A percentile compares a stretch with the other conserved stretches of the same genome.
phyloP scores from a whole-genome alignment of 805 yeast species.

The Priceomyces melissophilus region DNA sequence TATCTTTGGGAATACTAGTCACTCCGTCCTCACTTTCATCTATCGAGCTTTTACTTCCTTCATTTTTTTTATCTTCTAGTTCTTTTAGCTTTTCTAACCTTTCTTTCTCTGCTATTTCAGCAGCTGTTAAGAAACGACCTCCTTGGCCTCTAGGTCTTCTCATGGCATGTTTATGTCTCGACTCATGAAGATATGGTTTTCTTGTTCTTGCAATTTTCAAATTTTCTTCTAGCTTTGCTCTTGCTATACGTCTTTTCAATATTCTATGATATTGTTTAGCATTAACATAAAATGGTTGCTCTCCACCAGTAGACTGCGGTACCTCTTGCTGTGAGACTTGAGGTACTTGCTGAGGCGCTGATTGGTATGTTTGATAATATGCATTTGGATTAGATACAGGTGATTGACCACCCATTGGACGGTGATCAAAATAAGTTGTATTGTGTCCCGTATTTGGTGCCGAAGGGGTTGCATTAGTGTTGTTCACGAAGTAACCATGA shows the following conservation, averaged over 20 bases:
- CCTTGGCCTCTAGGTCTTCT: conserved; percentile 99
- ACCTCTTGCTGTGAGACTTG: conserved; percentile 9
- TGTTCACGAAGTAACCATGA: conserved; percentile 9
- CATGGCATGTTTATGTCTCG: conserved; percentile 98
- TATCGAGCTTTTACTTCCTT: conserved; percentile 2
- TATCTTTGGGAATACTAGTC: not conserved
- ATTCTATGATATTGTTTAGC: conserved; percentile 97
- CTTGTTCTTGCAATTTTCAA: conserved; percentile 85
- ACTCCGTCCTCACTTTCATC: not conserved
- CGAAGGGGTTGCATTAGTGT: conserved; percentile 6
- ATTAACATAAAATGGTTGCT: conserved; percentile 95
- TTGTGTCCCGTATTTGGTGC: conserved; percentile 8
- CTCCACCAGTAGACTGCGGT: conserved; percentile 30
- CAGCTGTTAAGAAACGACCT: conserved; percentile 94
- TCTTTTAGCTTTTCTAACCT: conserved; percentile 37
- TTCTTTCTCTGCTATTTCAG: conserved; percentile 50
- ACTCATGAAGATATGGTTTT: conserved; percentile 91
- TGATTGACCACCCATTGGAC: conserved; percentile 12
- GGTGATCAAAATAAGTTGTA: conserved; percentile 20
- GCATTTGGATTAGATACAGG: conserved; percentile 10
- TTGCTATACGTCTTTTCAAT: conserved; percentile 84
- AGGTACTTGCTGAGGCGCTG: conserved; percentile 8
- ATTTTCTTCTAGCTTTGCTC: conserved; percentile 89
- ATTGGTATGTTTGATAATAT: conserved; percentile 10
- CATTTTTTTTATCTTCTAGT: conserved; percentile 20